phyloP scores from a whole-genome alignment of 345 rosid species.

The Acer saccharum region DNA sequence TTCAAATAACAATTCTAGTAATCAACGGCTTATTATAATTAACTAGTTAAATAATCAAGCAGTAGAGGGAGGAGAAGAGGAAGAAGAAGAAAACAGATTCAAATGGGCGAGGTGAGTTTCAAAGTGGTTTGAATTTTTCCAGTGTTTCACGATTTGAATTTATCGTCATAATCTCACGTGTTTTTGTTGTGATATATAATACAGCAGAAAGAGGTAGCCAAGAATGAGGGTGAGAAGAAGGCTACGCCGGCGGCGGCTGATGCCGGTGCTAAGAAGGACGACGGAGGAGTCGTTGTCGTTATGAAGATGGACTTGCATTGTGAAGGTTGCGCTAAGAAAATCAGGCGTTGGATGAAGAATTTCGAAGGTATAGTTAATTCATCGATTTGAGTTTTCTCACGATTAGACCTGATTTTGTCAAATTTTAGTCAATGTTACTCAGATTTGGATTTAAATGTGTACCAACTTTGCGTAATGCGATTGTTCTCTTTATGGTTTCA shows the following conservation, averaged over 20 bases:
- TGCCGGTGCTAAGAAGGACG: slow-evolving; percentile 46
- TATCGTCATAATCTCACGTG: no score
- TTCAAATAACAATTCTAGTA: slow-evolving; percentile 21
- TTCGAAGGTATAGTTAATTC: slow-evolving; percentile 44
- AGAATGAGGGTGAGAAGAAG: slow-evolving; percentile 54
- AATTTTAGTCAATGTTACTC: neutral
- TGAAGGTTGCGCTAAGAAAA: slow-evolving; percentile 85
- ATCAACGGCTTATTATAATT: neutral
- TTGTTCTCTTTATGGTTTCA: slow-evolving; percentile 22
- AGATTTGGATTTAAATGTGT: neutral
- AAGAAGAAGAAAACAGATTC: slow-evolving; percentile 2
- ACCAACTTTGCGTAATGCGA: neutral
- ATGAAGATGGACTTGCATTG: slow-evolving; percentile 84
- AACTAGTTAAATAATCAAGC: neutral
- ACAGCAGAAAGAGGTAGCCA: slow-evolving; percentile 43
- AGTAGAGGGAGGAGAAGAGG: neutral
- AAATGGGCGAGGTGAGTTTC: slow-evolving; percentile 58
- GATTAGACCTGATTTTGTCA: neutral
- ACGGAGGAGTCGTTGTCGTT: slow-evolving; percentile 45
- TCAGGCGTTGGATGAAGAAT: slow-evolving; percentile 44
- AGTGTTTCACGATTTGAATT: neutral
- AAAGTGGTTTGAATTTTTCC: neutral
- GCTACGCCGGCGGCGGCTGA: slow-evolving; percentile 37
- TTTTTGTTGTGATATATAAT: no score
- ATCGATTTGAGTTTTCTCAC: no score